Evolutionary conservation across 805 yeast genomes (phyloP).

Genomic region (Metschnikowia corniflorae): DNA sequence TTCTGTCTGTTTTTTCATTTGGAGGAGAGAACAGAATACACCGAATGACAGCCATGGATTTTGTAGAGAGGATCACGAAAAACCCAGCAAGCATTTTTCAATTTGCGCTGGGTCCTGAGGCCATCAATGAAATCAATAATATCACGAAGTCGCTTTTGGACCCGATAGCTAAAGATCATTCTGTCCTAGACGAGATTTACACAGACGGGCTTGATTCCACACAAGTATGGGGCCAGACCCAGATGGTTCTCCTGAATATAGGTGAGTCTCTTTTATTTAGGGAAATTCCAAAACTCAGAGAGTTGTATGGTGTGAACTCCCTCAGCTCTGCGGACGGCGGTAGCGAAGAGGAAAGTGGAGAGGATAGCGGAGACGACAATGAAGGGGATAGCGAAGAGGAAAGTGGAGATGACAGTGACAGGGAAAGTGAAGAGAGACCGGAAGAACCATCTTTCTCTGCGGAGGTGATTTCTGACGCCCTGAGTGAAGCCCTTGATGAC

Average conservation of each 20-base stretch:
- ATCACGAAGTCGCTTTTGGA: slow-evolving; percentile 52
- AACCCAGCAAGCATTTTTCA: slow-evolving; percentile 15
- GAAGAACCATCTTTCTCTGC: slow-evolving; percentile 14
- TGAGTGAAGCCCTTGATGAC: slow-evolving; percentile 2
- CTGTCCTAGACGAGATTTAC: slow-evolving; percentile 77
- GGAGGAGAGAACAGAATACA: slow-evolving; percentile 11
- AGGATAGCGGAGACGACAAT: slow-evolving; percentile 22
- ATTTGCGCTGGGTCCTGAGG: slow-evolving; percentile 7
- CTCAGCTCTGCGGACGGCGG: slow-evolving; percentile 16
- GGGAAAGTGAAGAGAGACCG: slow-evolving; percentile 5
- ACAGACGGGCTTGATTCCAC: slow-evolving; percentile 84
- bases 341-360: slow-evolving; percentile 20
- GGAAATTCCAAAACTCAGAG: slow-evolving; percentile 51
- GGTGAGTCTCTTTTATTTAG: slow-evolving; percentile 59
- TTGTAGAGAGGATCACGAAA: slow-evolving; percentile 10
- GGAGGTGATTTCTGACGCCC: slow-evolving; percentile 1
- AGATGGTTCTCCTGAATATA: slow-evolving; percentile 76
- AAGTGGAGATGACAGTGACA: not conserved
- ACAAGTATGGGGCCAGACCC: slow-evolving; percentile 92
- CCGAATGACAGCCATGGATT: no score
- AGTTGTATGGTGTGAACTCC: slow-evolving; percentile 21
- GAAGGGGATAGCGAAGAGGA: slow-evolving; percentile 14
- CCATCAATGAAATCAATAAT: slow-evolving; percentile 23
- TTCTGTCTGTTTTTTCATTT: slow-evolving; percentile 4
- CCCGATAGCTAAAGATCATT: slow-evolving; percentile 49